Conservation (phyloP, 225 moss, liverwort and hornwort species). For the Marchantia polymorpha region DNA sequence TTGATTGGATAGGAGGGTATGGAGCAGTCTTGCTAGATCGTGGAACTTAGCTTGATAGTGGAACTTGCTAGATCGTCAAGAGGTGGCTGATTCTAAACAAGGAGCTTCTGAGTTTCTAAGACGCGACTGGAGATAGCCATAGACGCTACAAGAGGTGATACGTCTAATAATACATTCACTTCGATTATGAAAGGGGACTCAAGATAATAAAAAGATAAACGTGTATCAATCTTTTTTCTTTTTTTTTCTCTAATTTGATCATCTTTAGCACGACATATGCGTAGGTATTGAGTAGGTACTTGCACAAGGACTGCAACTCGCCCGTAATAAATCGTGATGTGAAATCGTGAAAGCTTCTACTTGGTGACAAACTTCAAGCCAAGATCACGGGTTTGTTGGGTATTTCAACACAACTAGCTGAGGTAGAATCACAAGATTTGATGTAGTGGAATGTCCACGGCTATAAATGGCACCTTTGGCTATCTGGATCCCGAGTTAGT, state of each 20-base stretch:
- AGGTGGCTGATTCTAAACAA: slow-evolving; percentile 22
- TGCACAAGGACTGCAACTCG: slow-evolving; percentile 25
- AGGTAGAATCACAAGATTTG: too few relatives aligned
- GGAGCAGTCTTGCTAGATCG: slow-evolving; percentile 12
- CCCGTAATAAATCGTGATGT: slow-evolving; percentile 31
- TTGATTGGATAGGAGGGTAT: slow-evolving; percentile 16
- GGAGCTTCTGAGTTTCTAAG: slow-evolving; percentile 14
- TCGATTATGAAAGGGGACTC: too few relatives aligned
- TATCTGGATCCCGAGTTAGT: slow-evolving; percentile 39
- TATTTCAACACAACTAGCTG: slow-evolving; percentile 19
- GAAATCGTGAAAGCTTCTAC: slow-evolving; percentile 28
- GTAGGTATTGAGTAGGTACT: slow-evolving; percentile 33
- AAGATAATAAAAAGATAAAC: too few relatives aligned
- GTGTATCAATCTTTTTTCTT: too few relatives aligned
- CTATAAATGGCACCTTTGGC: slow-evolving; percentile 28
- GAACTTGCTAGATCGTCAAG: slow-evolving; percentile 4
- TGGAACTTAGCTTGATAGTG: too few relatives aligned
- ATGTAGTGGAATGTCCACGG: slow-evolving; percentile 10
- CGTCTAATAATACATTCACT: neutral
- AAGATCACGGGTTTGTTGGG: slow-evolving; percentile 32
- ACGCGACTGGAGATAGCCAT: slow-evolving; percentile 1
- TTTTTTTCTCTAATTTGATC: too few relatives aligned
- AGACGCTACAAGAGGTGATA: slow-evolving; percentile 3
- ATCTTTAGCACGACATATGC: neutral
- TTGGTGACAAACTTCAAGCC: slow-evolving; percentile 8